A percentile compares a stretch with the other conserved stretches of the same genome.
Conservation (phyloP, 1,139 yeast genomes). For the Protomyces gravidus region DNA sequence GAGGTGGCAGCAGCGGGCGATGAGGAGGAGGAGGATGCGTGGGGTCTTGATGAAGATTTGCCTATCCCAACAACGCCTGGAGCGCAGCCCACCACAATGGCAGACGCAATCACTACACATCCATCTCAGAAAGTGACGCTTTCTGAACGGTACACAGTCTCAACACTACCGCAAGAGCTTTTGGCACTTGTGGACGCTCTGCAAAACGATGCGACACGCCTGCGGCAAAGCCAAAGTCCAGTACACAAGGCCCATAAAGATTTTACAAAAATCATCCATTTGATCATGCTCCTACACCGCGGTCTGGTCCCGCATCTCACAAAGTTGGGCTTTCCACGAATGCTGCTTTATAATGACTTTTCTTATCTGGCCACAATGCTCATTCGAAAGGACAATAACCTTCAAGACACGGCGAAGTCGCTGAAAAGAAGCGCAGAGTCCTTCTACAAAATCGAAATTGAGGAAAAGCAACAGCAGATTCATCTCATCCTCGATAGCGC, state of each 20-base stretch:
- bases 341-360: constrained; percentile 24
- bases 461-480: constrained; percentile 11
- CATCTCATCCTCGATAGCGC: constrained; percentile 5
- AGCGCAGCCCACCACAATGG: not conserved
- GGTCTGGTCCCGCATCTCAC: constrained; percentile 4
- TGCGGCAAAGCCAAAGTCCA: not conserved
- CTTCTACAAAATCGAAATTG: constrained; percentile 9
- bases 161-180: constrained; percentile 6
- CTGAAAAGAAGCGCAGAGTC: constrained; percentile 6
- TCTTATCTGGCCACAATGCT: constrained; percentile 4
- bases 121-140: not conserved
- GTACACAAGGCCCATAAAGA: not conserved
- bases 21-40: not conserved
- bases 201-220: not conserved
- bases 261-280: not conserved
- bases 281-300: constrained; percentile 5
- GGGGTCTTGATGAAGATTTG: not conserved
- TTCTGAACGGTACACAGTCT: constrained; percentile 5
- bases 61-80: not conserved
- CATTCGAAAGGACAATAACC: not conserved
- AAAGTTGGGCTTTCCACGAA: constrained; percentile 10
- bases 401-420: not conserved
- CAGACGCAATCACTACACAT: not conserved
- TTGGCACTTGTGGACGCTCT: constrained; percentile 2
- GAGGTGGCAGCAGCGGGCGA: not conserved